Evolutionary conservation across 129 eudicot genomes (phyloP), one percentile per base, ranked within the genome.

Genomic region (sunflower (Helianthus annuus)): DNA sequence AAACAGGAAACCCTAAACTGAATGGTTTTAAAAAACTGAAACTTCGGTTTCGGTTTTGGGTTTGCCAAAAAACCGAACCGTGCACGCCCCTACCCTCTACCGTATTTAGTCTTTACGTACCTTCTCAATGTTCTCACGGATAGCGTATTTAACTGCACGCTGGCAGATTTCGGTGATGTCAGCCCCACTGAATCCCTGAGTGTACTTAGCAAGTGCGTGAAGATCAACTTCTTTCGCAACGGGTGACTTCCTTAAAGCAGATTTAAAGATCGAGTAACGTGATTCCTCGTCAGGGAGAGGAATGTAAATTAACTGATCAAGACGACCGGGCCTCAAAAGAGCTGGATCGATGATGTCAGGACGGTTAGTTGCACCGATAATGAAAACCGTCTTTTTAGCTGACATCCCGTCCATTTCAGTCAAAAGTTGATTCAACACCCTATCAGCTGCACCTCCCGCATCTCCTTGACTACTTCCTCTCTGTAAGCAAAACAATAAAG

Each of bases 371-470:
- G 99, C 99, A 54, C 97, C 99, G 39, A 94, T 94, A 22, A 94
- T 90, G 68, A 94, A 94, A 11, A 94, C 99, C 4, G 99, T 93
- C 55, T 93, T 93, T 83, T 93, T 89, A 48, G 98, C 98, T 5
- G 85, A 79, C 97, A 94, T 94, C 17, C 99, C 99, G 67, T 94
- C 99, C 99, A 94, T 94, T 71, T 94, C 99, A 0, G 99, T 94
- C 29, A 94, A 63, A 27, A 94, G 96, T 48, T 94, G 99, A 53
- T 90, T 94, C 84, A 94, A 52, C 13, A 90, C 99, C 46, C 99
- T 74, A 64, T 94, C 99, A 15, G 99, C 99, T 54, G 99, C 99
- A 75, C 99, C 99, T 14, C 99, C 99, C 5, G 99, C 99, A 83
- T 94, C 99, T 62, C 99, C 99, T 19, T 49, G 69, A 57, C 97